A percentile compares a stretch with the other conserved stretches of the same genome.
phyloP scores from a whole-genome alignment of 306 rosid genomes.

The Vigna reflexopilosa region DNA sequence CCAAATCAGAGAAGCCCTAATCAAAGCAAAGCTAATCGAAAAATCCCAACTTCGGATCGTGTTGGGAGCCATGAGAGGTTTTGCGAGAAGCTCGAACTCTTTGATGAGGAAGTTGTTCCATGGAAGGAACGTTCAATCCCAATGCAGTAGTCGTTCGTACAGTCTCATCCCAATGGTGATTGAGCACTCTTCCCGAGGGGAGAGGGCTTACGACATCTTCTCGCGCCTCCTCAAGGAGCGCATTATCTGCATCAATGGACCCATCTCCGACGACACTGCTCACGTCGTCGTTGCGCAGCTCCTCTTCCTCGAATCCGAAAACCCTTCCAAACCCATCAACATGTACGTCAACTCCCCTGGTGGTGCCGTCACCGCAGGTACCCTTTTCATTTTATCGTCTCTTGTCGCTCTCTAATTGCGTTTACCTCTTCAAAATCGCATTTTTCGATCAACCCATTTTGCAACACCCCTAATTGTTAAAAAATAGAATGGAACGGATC shows the following conservation, averaged over 20 bases:
- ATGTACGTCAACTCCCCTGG: constrained; percentile 98
- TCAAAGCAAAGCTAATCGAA: neutral
- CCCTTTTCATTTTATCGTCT: neutral
- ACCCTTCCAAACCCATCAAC: constrained; percentile 89
- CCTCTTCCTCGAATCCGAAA: constrained; percentile 93
- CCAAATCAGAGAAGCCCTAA: constrained; percentile 25
- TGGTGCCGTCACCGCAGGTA: constrained; percentile 96
- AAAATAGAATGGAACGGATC: neutral
- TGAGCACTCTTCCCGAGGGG: constrained; percentile 95
- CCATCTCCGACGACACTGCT: constrained; percentile 90
- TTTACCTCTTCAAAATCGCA: neutral
- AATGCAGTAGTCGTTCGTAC: constrained; percentile 49
- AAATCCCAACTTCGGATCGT: neutral
- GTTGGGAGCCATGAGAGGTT: constrained; percentile 52
- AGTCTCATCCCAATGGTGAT: constrained; percentile 90
- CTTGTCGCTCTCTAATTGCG: neutral
- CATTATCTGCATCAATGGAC: constrained; percentile 91
- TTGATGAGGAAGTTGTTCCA: constrained; percentile 28
- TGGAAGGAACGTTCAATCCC: constrained; percentile 3
- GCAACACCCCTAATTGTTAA: constrained; percentile 28
- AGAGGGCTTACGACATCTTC: constrained; percentile 96
- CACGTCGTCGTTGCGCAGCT: constrained; percentile 99
- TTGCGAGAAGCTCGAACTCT: constrained; percentile 38
- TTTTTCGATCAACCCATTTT: constrained; percentile 8
- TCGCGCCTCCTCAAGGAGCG: constrained; percentile 98